Base-by-base conservation (phyloP, 2,329 filamentous ascomycete species). In the Dactylellina leptospora region DNA sequence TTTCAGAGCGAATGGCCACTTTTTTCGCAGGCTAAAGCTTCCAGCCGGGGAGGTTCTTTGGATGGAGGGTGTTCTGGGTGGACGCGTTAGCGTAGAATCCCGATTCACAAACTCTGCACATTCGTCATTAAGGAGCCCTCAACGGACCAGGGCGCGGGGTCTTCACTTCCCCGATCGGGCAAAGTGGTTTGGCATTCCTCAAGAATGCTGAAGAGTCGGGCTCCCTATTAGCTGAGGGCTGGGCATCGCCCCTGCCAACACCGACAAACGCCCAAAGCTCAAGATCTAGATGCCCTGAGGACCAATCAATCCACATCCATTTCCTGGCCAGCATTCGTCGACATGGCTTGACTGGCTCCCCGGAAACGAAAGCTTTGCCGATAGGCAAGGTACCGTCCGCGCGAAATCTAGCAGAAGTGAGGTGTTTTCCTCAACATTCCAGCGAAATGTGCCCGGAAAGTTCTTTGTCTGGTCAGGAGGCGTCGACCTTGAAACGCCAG, bases 151-250 rank as follows among this genome's bases (percentile, higher is more conserved):
- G 68, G 44, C 40, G 58, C 59, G 68, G 59, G 68, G 68, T 58
- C 45, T 54, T 38, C 28, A 59, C 22, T 64, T 72, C 48, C 68
- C 59, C 42, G 44, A 72, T 72, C 16, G 6, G 45, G 51, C 20
- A 44, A 64, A 59, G 68, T 64, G 25, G 68, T 72, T 72, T 72
- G 44, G 68, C 68, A 72, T 72, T 72, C 60, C 42, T 72, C 51
- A 47, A 30, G 53, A 51, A 38, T 44, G 58, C 51, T 13, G 42
- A 64, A 25, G 36, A 40, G n/a, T 72, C 68, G 68, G 68, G 58
- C 68, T 53, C 36, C 20, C 68, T 53, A 72, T 72, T 72, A 72
- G 68, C 68, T 72, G 68, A 60, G 11, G 42, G 51, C 40, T 23
- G 23, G 36, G 13, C 33, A 20, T 30, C 36, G n/a, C 68, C 58